These are phyloP conservation scores for Bipolaris oryzae DNA, from an alignment of 2,329 filamentous ascomycete species.

Conservation along the genomic window DNA sequence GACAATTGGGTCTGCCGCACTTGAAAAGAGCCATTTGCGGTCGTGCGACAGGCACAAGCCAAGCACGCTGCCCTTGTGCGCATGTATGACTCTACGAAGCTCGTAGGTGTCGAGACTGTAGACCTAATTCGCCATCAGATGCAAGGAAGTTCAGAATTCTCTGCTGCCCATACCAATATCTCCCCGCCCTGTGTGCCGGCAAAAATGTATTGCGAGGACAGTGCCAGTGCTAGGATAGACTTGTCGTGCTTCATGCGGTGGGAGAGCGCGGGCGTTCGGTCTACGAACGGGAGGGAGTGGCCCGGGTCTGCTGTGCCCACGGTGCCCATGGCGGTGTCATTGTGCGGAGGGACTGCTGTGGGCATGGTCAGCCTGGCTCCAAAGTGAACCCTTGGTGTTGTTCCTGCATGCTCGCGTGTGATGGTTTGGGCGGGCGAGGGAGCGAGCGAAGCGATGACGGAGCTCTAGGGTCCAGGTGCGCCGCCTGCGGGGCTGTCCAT, in stretches of 20 bases:
- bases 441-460: conserved; percentile 30
- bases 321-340: conserved; percentile 32
- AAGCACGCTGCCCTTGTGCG: conserved; percentile 89
- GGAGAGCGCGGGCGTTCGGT: conserved; percentile 63
- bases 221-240: conserved; percentile 80
- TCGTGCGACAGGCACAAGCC: conserved; percentile 81
- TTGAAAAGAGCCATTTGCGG: conserved; percentile 81
- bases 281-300: conserved; percentile 6
- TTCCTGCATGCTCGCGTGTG: conserved; percentile 33
- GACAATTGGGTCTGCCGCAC: conserved; percentile 89
- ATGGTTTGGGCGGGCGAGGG: conserved; percentile 14
- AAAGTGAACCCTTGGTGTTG: conserved; percentile 14
- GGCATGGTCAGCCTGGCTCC: conserved; percentile 35
- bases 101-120: conserved; percentile 92
- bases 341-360: conserved; percentile 32
- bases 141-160: not conserved
- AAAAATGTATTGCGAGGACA: conserved; percentile 82
- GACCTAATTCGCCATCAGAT: conserved; percentile 53
- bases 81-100: conserved; percentile 77
- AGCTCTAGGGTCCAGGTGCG: conserved; percentile 24
- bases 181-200: conserved; percentile 93
- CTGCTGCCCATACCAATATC: conserved; percentile 67
- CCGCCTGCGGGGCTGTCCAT: conserved; percentile 16
- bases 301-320: conserved; percentile 24
- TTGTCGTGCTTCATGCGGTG: conserved; percentile 78